Evolutionary conservation across 1,284 basidiomycete genomes (phyloP), one percentile per base, ranked within the genome.

Genomic region (Tilletiopsis washingtonensis): DNA sequence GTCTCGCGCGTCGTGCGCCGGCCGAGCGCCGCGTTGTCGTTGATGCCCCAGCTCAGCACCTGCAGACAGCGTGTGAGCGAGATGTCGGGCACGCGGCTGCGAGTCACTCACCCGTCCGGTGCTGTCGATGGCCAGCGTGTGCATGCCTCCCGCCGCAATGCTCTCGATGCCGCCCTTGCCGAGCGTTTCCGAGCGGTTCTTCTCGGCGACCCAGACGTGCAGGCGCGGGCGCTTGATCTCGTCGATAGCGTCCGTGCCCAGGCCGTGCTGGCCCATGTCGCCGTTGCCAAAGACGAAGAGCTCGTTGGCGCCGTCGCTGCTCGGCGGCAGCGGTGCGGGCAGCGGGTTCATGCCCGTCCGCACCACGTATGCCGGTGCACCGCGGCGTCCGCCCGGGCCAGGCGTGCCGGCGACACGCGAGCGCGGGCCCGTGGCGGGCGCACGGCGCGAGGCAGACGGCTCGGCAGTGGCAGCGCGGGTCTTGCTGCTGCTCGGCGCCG

Each of bases 11-110:
- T 57, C 45, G 63, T 61, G 15, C 59, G 56, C n/a, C 89, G 81
- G n/a, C 91, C 91, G 23, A 96, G 80, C 36, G 88, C 86, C 46
- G 87, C 90, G 64, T 89, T 85, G 71, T 96, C 91, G 72, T 96
- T 94, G 57, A 88, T 84, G 41, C 90, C 90, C 75, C 85, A 91
- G 7, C 86, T 84, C 34, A 66, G 47, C 25, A 73, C 58, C 39
- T 49, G 29, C n/a, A 38, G 17, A 32, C 4, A 19, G 29, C 5
- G 40, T n/a, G 26, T 15, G 23, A 23, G 24, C 15, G 47, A n/a
- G 40, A 23, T 15, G 42, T 45, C 12, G 26, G 9, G 14, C n/a
- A 19, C 7, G 24, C 40, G 9, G 19, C 9, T 41, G 19, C 15
- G 29, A 34, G 9, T 11, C 14, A 43, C 51, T 12, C 25, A 48